These are phyloP conservation scores for Pouteria campechiana DNA, from an alignment of 179 eudicot species.

Conservation along the genomic window DNA sequence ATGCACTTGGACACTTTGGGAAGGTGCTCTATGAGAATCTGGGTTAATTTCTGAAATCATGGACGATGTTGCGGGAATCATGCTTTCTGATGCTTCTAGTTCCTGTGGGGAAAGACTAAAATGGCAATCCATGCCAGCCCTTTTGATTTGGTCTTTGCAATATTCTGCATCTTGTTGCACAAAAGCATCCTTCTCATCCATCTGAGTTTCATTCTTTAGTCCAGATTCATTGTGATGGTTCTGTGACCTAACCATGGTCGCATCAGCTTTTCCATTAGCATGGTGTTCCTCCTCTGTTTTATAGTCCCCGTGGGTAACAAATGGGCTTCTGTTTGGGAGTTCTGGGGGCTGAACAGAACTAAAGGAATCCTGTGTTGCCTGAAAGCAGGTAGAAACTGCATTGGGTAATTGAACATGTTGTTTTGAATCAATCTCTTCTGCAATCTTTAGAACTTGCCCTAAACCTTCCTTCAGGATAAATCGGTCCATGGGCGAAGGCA, in stretches of 20 bases:
- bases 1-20: slow-evolving; percentile 1
- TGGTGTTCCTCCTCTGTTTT: slow-evolving; percentile 3
- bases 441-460: slow-evolving; percentile 19
- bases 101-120: slow-evolving; percentile 1
- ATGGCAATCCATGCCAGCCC: neutral
- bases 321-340: slow-evolving; percentile 13
- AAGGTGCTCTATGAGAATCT: slow-evolving; percentile 1
- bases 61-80: neutral
- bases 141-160: slow-evolving; percentile 2
- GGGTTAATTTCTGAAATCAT: neutral
- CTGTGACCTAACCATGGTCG: neutral
- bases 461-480: slow-evolving; percentile 24
- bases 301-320: slow-evolving; percentile 1
- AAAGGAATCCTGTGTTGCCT: slow-evolving; percentile 16
- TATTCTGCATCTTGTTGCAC: neutral
- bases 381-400: slow-evolving; percentile 18
- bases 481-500: slow-evolving; percentile 12
- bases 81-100: slow-evolving; percentile 2
- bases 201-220: slow-evolving; percentile 7
- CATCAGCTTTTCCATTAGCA: slow-evolving; percentile 1
- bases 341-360: slow-evolving; percentile 17
- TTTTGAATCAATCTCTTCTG: slow-evolving; percentile 10
- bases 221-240: slow-evolving; percentile 5
- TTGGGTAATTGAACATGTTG: slow-evolving; percentile 23
- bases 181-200: slow-evolving; percentile 6